Base-by-base conservation (phyloP, 2,329 filamentous ascomycete species). In the Penicillium crustosum region DNA sequence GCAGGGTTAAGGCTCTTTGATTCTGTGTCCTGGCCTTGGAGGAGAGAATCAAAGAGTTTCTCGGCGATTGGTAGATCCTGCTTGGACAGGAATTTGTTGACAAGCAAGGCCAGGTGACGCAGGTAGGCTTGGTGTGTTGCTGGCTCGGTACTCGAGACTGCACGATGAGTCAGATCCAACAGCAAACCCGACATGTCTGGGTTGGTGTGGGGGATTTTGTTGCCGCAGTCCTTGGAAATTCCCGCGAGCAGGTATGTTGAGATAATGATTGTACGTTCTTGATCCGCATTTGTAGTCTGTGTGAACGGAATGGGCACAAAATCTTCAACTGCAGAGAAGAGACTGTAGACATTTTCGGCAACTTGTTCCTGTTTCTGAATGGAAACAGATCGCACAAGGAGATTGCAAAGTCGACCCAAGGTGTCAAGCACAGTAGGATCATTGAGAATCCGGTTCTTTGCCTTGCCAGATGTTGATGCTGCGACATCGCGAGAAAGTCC, bases 351-450 rank as follows among this genome's bases (percentile, higher is more conserved):
- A 58, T 85, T 82, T n/a, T 77, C 66, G 2, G 80, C 76, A n/a
- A 84, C 77, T 52, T 77, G 70, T 12, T 79, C 76, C 62, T 84
- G 81, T 53, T 83, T 81, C 47, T 80, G 74, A 35, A 78, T 75
- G 1, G 82, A 77, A 49, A 86, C 79, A 15, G 80, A 76, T 45
- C 83, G 78, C 33, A 88, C 75, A 45, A 88, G 83, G 45, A 86
- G 72, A 62, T 84, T 87, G 66, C 80, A 81, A 36, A 89, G 79
- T 43, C 83, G 79, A 23, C 86, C 86, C 19, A 88, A 78, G 7
- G 85, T 78, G 57, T 88, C 84, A 8, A 87, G 72, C 7, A 83
- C 80, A 6, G 75, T 73, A 50, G 82, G 77, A 61, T 87, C 80
- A 33, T 68, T 81, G 66, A 83, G 66, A 23, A 75, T 70, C 17